Evolutionary conservation across 257 asterid species (phyloP).

Genomic region (Solanum gracilifrons): DNA sequence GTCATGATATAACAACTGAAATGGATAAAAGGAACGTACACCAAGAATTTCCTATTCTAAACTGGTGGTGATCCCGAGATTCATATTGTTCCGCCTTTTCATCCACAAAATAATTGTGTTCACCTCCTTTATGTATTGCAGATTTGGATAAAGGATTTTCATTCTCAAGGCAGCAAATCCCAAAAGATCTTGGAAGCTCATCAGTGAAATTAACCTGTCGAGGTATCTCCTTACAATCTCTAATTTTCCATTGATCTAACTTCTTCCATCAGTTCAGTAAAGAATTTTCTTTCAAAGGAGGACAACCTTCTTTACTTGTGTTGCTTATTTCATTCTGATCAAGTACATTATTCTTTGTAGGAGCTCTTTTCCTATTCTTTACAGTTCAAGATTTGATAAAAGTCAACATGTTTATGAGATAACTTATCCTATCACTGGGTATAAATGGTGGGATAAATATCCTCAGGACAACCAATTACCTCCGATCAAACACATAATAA

Average conservation of each 20-base stretch:
- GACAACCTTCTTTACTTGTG: not conserved
- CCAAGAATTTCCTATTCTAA: not conserved
- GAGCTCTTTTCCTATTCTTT: constrained; percentile 24
- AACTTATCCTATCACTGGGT: too few species aligned
- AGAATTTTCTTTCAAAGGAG: constrained; percentile 14
- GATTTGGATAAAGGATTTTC: constrained; percentile 10
- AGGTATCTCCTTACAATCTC: constrained; percentile 6
- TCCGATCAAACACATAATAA: too few species aligned
- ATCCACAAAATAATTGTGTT: not conserved
- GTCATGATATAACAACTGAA: too few species aligned
- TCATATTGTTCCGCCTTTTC: constrained; percentile 7
- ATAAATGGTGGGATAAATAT: too few species aligned
- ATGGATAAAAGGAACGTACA: too few species aligned
- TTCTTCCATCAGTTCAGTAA: constrained; percentile 7
- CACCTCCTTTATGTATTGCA: constrained; percentile 8
- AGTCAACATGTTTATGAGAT: too few species aligned
- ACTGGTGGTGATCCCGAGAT: not conserved
- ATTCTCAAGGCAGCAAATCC: constrained; percentile 3
- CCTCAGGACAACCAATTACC: too few species aligned
- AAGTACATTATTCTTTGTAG: constrained; percentile 1
- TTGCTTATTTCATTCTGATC: constrained; percentile 20
- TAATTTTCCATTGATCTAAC: constrained; percentile 1
- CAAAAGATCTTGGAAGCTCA: constrained; percentile 20
- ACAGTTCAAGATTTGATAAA: too few species aligned
- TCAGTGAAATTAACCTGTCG: constrained; percentile 13